Conservation (phyloP, 345 rosid species). For the Linum lewisii region DNA sequence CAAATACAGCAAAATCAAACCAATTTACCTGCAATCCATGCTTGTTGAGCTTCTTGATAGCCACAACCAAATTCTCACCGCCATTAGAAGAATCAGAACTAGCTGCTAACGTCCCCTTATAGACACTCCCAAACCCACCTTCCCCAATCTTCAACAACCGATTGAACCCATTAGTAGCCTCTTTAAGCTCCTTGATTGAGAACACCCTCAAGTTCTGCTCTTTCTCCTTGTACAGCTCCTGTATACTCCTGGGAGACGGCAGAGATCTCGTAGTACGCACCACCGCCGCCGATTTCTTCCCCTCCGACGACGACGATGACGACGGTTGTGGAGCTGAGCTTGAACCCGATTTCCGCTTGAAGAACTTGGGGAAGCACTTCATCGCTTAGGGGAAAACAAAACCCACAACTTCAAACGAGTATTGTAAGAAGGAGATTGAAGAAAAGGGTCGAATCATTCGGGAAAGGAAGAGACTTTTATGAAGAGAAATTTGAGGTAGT, state of each 20-base stretch:
- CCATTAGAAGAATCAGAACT: conserved; percentile 4
- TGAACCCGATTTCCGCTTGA: conserved; percentile 34
- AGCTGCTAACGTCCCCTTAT: conserved; percentile 44
- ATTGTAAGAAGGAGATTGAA: background rate
- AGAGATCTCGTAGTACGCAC: conserved; percentile 32
- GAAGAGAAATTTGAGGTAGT: background rate
- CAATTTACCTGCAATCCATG: conserved; percentile 65
- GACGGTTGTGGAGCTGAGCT: conserved; percentile 47
- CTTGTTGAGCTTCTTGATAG: conserved; percentile 78
- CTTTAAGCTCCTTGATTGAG: conserved; percentile 49
- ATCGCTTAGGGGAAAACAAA: conserved; percentile 9
- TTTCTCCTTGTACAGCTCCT: conserved; percentile 50
- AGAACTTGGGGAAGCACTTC: conserved; percentile 29
- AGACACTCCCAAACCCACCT: conserved; percentile 98
- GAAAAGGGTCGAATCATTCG: background rate
- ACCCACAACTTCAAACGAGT: background rate
- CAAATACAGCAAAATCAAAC: no score
- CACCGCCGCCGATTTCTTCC: conserved; percentile 6
- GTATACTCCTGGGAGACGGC: conserved; percentile 54
- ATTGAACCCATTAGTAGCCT: conserved; percentile 62
- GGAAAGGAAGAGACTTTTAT: background rate
- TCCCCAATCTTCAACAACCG: conserved; percentile 69
- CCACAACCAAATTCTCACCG: conserved; percentile 42
- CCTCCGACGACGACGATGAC: conserved; percentile 10
- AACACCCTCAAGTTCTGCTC: conserved; percentile 57